A percentile compares a stretch with the other conserved stretches of the same genome.
Evolutionary conservation across 2,329 filamentous ascomycete species (phyloP).

Genomic region (Colletotrichum agaves): DNA sequence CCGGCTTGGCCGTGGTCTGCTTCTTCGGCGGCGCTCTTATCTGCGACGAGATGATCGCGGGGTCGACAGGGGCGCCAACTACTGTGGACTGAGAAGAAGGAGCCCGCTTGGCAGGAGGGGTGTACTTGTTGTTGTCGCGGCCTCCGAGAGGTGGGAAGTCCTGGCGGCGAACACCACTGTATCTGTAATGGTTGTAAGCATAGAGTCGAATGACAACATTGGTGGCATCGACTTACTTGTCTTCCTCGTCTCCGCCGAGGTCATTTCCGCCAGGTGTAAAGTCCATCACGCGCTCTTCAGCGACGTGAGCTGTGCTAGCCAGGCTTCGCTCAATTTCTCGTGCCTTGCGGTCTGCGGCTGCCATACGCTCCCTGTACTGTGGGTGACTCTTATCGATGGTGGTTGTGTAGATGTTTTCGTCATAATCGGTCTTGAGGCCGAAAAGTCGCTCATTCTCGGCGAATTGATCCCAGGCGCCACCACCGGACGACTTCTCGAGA

Average conservation of each 20-base stretch:
- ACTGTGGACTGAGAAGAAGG: slow-evolving; percentile 79
- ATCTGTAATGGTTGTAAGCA: slow-evolving; percentile 60
- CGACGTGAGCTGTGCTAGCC: slow-evolving; percentile 82
- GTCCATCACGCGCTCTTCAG: slow-evolving; percentile 86
- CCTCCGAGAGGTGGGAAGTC: slow-evolving; percentile 75
- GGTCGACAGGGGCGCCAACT: slow-evolving; percentile 81
- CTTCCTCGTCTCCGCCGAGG: slow-evolving; percentile 86
- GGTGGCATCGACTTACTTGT: slow-evolving; percentile 70
- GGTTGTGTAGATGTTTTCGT: slow-evolving; percentile 96
- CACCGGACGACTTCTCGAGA: slow-evolving; percentile 67
- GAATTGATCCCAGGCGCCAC: slow-evolving; percentile 88
- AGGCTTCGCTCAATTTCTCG: slow-evolving; percentile 86
- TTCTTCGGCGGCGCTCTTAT: slow-evolving; percentile 64
- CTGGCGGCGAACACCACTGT: slow-evolving; percentile 88
- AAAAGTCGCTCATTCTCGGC: slow-evolving; percentile 88
- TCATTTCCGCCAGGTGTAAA: slow-evolving; percentile 70
- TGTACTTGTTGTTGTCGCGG: slow-evolving; percentile 81
- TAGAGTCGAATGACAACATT: neutral
- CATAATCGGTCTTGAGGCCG: slow-evolving; percentile 88
- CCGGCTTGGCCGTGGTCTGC: slow-evolving; percentile 49
- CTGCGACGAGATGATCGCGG: slow-evolving; percentile 91
- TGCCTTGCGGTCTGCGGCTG: slow-evolving; percentile 83
- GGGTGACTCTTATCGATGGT: slow-evolving; percentile 86
- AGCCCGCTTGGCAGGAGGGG: slow-evolving; percentile 86
- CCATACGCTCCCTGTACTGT: slow-evolving; percentile 80